Conservation (phyloP, 179 eudicot genomes). For the Carnegiea gigantea region DNA sequence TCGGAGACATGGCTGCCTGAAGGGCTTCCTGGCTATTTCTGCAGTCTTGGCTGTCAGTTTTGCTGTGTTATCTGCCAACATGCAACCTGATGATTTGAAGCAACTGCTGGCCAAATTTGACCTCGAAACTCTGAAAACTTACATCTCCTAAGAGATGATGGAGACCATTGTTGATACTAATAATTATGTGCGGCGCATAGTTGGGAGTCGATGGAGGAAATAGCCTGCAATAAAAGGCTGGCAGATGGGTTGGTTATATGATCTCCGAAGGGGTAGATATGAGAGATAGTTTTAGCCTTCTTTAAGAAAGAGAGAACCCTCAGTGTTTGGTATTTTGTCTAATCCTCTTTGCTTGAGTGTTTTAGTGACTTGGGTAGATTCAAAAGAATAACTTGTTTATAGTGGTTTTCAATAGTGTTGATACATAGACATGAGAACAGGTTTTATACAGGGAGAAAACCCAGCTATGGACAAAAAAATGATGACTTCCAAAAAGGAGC, state of each 20-base stretch:
- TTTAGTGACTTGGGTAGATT: background rate
- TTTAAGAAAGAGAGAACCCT: background rate
- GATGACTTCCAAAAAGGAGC: background rate
- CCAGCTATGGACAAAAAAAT: conserved; percentile 9
- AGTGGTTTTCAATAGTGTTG: conserved; percentile 4
- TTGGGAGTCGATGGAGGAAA: background rate
- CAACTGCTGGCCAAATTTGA: conserved; percentile 1
- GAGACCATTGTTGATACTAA: conserved; percentile 1
- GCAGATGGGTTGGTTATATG: background rate
- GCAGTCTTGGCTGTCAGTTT: conserved; percentile 3
- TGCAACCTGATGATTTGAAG: background rate
- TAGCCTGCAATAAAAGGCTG: conserved; percentile 1
- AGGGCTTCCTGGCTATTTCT: conserved; percentile 1
- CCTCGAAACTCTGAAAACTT: background rate
- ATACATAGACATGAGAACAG: conserved; percentile 5
- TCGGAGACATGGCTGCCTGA: conserved; percentile 17
- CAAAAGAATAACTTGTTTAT: conserved; percentile 2
- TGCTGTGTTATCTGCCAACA: background rate
- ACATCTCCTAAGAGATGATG: background rate
- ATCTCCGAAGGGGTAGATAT: background rate
- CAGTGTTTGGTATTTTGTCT: background rate
- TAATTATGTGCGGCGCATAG: background rate
- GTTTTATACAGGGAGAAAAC: background rate
- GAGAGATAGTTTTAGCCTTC: conserved; percentile 2
- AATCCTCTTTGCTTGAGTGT: conserved; percentile 1